These are phyloP conservation scores for Ogataea dorogensis DNA, from an alignment of 805 yeast species.

Conservation along the genomic window DNA sequence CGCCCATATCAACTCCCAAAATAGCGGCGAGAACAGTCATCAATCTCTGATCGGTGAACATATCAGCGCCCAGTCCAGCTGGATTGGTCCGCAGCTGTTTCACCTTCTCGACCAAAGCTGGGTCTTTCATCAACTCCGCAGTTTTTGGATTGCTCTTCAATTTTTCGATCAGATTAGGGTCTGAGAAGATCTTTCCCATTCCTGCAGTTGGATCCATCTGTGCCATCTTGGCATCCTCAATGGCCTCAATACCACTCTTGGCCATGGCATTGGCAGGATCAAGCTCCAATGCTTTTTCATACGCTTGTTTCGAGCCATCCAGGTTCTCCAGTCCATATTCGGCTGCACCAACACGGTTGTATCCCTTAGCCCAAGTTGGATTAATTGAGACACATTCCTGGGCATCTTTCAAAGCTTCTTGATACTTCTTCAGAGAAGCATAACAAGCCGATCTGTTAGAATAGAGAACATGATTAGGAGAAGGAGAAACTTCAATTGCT, in stretches of 20 bases:
- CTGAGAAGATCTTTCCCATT: slow-evolving; percentile 71
- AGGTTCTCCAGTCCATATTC: slow-evolving; percentile 79
- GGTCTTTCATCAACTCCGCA: slow-evolving; percentile 82
- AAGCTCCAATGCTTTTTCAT: slow-evolving; percentile 74
- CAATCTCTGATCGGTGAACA: slow-evolving; percentile 78
- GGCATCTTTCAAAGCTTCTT: slow-evolving; percentile 81
- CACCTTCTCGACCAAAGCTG: slow-evolving; percentile 72
- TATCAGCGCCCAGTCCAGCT: slow-evolving; percentile 62
- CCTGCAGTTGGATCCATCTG: slow-evolving; percentile 61
- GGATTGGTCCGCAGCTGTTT: slow-evolving; percentile 67
- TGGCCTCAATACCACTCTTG: slow-evolving; percentile 71
- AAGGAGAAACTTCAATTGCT: slow-evolving; percentile 79
- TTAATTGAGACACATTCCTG: slow-evolving; percentile 76
- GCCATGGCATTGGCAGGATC: slow-evolving; percentile 87
- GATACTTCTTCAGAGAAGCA: slow-evolving; percentile 74
- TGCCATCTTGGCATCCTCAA: slow-evolving; percentile 49
- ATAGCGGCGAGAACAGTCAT: slow-evolving; percentile 85
- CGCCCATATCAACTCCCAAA: slow-evolving; percentile 75
- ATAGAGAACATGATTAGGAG: slow-evolving; percentile 88
- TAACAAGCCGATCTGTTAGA: slow-evolving; percentile 93
- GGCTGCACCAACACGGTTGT: slow-evolving; percentile 92
- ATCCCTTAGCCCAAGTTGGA: slow-evolving; percentile 93
- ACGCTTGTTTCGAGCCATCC: slow-evolving; percentile 69
- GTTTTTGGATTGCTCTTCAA: slow-evolving; percentile 85
- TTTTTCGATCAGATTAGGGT: slow-evolving; percentile 74